A percentile compares a stretch with the other conserved stretches of the same genome.
Conservation (phyloP, 768 basidiomycete species). For the Boletus vinaceobasis region DNA sequence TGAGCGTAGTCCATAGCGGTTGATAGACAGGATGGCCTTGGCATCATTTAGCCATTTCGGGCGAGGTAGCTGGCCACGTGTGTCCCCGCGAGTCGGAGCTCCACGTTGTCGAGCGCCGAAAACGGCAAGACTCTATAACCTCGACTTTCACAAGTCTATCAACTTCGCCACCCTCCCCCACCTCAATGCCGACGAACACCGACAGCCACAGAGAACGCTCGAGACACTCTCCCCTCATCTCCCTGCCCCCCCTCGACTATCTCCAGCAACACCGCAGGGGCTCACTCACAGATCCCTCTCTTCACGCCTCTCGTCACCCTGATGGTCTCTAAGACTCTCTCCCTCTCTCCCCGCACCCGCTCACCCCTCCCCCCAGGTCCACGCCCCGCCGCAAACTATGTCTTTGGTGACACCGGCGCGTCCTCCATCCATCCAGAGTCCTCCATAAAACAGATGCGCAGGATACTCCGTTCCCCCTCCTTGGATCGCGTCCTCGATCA, state of each 20-base stretch:
- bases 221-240: constrained; percentile 51
- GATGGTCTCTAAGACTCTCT: constrained; percentile 22
- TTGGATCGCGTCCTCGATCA: constrained; percentile 37
- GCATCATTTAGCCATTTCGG: constrained; percentile 25
- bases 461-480: constrained; percentile 58
- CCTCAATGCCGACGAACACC: constrained; percentile 6
- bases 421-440: constrained; percentile 40
- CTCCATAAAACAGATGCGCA: constrained; percentile 42
- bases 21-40: neutral
- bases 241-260: constrained; percentile 73
- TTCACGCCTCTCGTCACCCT: constrained; percentile 48
- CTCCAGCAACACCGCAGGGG: constrained; percentile 80
- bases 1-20: neutral
- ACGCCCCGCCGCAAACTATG: constrained; percentile 64
- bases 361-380: constrained; percentile 38
- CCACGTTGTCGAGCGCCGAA: constrained; percentile 29
- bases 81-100: constrained; percentile 25
- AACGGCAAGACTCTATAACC: constrained; percentile 29
- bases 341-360: constrained; percentile 2
- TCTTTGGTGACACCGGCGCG: constrained; percentile 53
- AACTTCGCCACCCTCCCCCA: neutral
- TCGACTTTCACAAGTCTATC: constrained; percentile 21
- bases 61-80: constrained; percentile 26
- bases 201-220: constrained; percentile 31
- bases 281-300: constrained; percentile 79